Evolutionary conservation across 2,329 filamentous ascomycete genomes (phyloP), one percentile per base, ranked within the genome.

Genomic region (Alternaria gansuensis): DNA sequence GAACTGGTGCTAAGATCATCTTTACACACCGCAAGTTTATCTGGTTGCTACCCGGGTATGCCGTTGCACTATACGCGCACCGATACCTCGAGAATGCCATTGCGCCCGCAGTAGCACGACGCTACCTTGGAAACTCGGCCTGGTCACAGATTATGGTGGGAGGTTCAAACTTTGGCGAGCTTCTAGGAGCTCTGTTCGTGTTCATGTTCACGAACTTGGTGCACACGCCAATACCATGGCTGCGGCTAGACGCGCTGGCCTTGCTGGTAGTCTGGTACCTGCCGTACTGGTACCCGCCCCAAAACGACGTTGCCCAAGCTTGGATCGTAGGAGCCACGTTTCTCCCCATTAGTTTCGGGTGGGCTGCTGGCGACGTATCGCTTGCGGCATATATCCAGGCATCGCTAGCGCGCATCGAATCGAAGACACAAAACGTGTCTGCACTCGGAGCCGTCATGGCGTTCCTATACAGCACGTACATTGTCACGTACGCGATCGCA

Each of bases 321-420:
- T 84, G 79, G 81, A 77, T 80, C 14, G 77, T 80, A 24, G 81
- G 77, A 2, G 80, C 77, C 3, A 80, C 80, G 0, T 81, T 83
- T 57, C 70, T 82, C 23, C 82, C 82, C 1, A 69, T 70, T 23
- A 72, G 69, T 49, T 82, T 83, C 50, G 82, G 82, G 21, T 84
- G 82, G 82, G 82, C 82, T 0, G 82, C 82, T 4, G 82, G 82
- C 13, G 82, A 84, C 53, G 81, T 84, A 13, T 82, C 81, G 4
- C 77, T 84, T 0, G 80, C 80, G 1, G 82, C 82, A 2, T 84
- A 83, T 65, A 82, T 84, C 48, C 82, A 84, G 66, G 81, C 82
- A 3, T 79, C 80, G 5, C 75, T 84, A n/a, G 76, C 80, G 0
- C 75, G 81, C 24, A 73, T 80, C 26, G 82, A 83, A 62, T 74